phyloP scores from a whole-genome alignment of 805 yeast genomes.

The Wickerhamomyces strasburgensis region DNA sequence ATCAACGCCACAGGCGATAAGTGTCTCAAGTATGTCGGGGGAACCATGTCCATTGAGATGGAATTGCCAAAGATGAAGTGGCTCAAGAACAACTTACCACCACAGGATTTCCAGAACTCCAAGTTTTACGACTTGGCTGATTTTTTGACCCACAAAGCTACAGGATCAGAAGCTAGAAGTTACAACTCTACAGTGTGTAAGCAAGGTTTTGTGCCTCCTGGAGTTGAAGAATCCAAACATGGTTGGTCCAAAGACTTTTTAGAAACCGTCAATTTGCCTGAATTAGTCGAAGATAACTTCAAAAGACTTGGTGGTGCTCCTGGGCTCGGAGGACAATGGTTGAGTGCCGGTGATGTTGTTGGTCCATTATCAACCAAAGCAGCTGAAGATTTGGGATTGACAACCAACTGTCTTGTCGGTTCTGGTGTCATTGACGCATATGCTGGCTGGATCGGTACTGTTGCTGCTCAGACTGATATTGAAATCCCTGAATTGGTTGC shows the following conservation, averaged over 20 bases:
- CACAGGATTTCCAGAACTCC: slow-evolving; percentile 47
- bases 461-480: slow-evolving; percentile 77
- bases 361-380: slow-evolving; percentile 64
- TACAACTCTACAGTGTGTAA: slow-evolving; percentile 91
- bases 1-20: slow-evolving; percentile 80
- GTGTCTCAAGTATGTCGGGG: slow-evolving; percentile 89
- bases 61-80: slow-evolving; percentile 96
- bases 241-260: slow-evolving; percentile 92
- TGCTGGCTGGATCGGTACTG: slow-evolving; percentile 98
- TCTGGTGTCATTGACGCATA: slow-evolving; percentile 97
- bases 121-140: slow-evolving; percentile 93
- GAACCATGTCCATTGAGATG: slow-evolving; percentile 97
- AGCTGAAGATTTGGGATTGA: slow-evolving; percentile 80
- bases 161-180: slow-evolving; percentile 81
- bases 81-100: slow-evolving; percentile 82
- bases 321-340: slow-evolving; percentile 62
- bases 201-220: slow-evolving; percentile 90
- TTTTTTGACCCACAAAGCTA: slow-evolving; percentile 85
- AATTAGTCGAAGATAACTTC: slow-evolving; percentile 72
- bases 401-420: slow-evolving; percentile 78
- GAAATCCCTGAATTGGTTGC: slow-evolving; percentile 45
- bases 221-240: slow-evolving; percentile 76
- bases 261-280: slow-evolving; percentile 61
- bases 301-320: slow-evolving; percentile 80
- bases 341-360: slow-evolving; percentile 86